Evolutionary conservation across 1,284 basidiomycete species (phyloP).

Genomic region (Volvariella volvacea): DNA sequence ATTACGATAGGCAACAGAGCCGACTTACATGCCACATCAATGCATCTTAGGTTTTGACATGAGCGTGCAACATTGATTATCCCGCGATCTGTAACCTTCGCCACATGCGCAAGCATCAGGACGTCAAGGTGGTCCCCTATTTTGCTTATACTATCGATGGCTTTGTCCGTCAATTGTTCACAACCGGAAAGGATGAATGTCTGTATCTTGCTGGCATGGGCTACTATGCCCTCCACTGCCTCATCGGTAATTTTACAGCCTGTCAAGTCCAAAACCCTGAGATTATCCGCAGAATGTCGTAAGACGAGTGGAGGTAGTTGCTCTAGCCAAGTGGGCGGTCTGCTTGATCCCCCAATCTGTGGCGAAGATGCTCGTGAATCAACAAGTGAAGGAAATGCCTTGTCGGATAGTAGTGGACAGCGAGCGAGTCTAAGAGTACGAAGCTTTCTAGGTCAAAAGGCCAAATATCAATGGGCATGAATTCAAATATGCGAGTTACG

Average conservation of each 20-base stretch:
- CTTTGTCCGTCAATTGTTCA: conserved; percentile 68
- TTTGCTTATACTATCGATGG: conserved; percentile 62
- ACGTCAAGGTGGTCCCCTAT: conserved; percentile 78
- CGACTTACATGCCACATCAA: conserved; percentile 83
- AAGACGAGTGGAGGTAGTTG: conserved; percentile 52
- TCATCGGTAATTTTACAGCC: conserved; percentile 75
- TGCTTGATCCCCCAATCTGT: conserved; percentile 33
- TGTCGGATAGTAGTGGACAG: conserved; percentile 68
- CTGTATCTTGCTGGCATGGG: conserved; percentile 76
- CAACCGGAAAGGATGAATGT: conserved; percentile 82
- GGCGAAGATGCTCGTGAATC: conserved; percentile 15
- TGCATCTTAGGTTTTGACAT: conserved; percentile 73
- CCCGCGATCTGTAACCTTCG: conserved; percentile 74
- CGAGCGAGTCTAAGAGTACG: conserved; percentile 71
- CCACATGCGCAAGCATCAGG: conserved; percentile 77
- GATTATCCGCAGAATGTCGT: conserved; percentile 57
- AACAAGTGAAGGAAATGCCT: conserved; percentile 65
- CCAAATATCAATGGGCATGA: conserved; percentile 7
- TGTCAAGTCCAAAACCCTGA: conserved; percentile 75
- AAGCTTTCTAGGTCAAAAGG: conserved; percentile 43
- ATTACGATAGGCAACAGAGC: conserved; percentile 1
- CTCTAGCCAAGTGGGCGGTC: conserved; percentile 52
- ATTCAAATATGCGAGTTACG: not conserved
- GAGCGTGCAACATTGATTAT: conserved; percentile 66
- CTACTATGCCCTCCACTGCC: conserved; percentile 73